Evolutionary conservation across 352 stramenopile genomes (phyloP).

Genomic region (Phytophthora idaei): DNA sequence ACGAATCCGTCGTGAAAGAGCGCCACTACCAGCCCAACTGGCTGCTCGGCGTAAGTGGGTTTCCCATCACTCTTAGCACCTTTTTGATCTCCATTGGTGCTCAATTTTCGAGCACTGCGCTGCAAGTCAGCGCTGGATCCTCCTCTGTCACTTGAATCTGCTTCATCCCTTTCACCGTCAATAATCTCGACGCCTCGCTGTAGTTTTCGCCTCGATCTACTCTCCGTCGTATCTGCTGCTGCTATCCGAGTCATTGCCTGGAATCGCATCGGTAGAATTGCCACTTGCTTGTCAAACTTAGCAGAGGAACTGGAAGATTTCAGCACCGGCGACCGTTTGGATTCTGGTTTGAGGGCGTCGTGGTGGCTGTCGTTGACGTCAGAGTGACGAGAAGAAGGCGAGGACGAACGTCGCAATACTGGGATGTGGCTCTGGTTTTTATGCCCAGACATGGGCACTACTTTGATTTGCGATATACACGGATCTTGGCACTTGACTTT

Average conservation of each 20-base stretch:
- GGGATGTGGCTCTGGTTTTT: constrained; percentile 2
- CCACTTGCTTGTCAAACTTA: constrained; percentile 38
- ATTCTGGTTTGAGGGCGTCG: constrained; percentile 2
- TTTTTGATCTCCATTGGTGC: constrained; percentile 9
- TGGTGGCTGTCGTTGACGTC: constrained; percentile 2
- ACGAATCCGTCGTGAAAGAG: constrained; percentile 75
- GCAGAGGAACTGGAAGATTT: constrained; percentile 6
- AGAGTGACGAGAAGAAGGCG: constrained; percentile 7
- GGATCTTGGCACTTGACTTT: constrained; percentile 33
- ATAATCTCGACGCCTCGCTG: background rate
- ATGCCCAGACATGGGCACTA: constrained; percentile 15
- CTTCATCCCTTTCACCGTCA: background rate
- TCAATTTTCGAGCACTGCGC: constrained; percentile 2
- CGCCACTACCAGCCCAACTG: constrained; percentile 48
- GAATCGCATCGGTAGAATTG: constrained; percentile 24
- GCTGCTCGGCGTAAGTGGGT: constrained; percentile 1
- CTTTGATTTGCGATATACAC: constrained; percentile 33
- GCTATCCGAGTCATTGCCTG: constrained; percentile 26
- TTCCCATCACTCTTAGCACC: background rate
- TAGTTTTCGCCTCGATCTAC: background rate
- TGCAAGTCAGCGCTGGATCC: background rate
- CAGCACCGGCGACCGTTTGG: constrained; percentile 8
- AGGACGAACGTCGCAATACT: background rate
- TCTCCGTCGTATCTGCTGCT: constrained; percentile 2
- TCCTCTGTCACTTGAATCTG: background rate